These are phyloP conservation scores for Torulaspora globosa DNA, from an alignment of 1,139 yeast genomes.

Conservation along the genomic window DNA sequence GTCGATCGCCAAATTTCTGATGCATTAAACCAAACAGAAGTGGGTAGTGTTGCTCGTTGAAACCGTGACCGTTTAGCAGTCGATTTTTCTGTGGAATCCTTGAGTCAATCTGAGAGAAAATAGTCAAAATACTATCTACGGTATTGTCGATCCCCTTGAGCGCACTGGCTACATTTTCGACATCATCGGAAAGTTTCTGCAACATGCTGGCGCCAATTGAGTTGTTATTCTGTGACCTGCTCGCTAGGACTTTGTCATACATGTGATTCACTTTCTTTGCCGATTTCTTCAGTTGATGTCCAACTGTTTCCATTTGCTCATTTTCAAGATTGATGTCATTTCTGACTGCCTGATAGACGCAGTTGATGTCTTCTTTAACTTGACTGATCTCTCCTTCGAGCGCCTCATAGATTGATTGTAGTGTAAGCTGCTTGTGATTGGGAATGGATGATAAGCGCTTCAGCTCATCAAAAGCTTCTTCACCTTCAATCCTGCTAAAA, in stretches of 20 bases:
- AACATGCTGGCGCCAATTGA: slow-evolving; percentile 12
- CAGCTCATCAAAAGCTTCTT: slow-evolving; percentile 19
- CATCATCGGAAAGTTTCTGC: slow-evolving; percentile 3
- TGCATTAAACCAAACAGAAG: slow-evolving; percentile 22
- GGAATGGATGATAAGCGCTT: slow-evolving; percentile 17
- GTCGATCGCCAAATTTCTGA: slow-evolving; percentile 11
- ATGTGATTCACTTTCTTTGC: slow-evolving; percentile 23
- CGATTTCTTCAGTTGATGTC: slow-evolving; percentile 25
- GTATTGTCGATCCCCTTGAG: slow-evolving; percentile 5
- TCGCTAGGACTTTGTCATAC: slow-evolving; percentile 19
- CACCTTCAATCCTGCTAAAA: slow-evolving; percentile 15
- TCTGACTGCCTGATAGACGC: slow-evolving; percentile 21
- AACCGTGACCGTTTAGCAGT: slow-evolving; percentile 18
- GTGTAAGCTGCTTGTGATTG: slow-evolving; percentile 16
- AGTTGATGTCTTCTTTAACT: slow-evolving; percentile 23
- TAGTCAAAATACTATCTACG: slow-evolving; percentile 9
- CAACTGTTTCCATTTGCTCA: slow-evolving; percentile 27
- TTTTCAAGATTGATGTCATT: slow-evolving; percentile 27
- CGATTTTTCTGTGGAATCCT: slow-evolving; percentile 19
- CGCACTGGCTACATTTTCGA: slow-evolving; percentile 2
- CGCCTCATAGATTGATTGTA: slow-evolving; percentile 24
- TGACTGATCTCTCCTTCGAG: slow-evolving; percentile 26
- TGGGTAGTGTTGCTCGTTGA: slow-evolving; percentile 30
- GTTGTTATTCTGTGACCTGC: slow-evolving; percentile 14
- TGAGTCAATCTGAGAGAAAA: slow-evolving; percentile 18